A percentile compares a stretch with the other conserved stretches of the same genome.
phyloP scores from a whole-genome alignment of 2,329 filamentous ascomycete genomes.

The Zasmidium cellare region DNA sequence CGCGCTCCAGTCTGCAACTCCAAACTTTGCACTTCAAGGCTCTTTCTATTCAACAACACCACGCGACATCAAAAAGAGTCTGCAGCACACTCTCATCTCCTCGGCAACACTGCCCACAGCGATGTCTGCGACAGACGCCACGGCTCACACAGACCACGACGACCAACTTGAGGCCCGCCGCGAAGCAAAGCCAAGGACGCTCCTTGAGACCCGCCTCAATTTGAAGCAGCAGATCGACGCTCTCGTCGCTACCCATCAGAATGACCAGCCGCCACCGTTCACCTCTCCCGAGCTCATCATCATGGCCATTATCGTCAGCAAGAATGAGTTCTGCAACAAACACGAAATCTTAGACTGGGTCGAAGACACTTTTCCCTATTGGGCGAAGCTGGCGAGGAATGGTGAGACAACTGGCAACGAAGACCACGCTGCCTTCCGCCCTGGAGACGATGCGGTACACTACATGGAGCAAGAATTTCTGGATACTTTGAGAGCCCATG shows the following conservation, averaged over 20 bases:
- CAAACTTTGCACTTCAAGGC: not conserved
- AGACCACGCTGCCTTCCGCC: too few relatives aligned
- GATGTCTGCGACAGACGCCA: too few relatives aligned
- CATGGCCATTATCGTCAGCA: not conserved
- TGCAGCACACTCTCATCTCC: too few relatives aligned
- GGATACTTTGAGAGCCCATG: not conserved
- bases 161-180: too few relatives aligned
- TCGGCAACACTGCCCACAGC: too few relatives aligned
- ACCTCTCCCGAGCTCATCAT: not conserved
- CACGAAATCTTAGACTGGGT: not conserved
- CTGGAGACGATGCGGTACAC: not conserved
- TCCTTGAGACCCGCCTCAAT: not conserved
- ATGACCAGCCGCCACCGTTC: not conserved
- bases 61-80: too few relatives aligned
- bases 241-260: not conserved
- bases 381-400: not conserved
- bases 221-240: not conserved
- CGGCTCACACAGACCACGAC: too few relatives aligned
- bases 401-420: too few relatives aligned
- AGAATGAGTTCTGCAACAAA: not conserved
- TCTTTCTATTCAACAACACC: not conserved
- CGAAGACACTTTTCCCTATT: not conserved
- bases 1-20: not conserved
- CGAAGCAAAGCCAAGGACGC: too few relatives aligned
- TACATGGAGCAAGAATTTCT: not conserved